These are phyloP conservation scores for Meyerozyma smithsonii DNA, from an alignment of 1,139 yeast genomes.

Conservation along the genomic window DNA sequence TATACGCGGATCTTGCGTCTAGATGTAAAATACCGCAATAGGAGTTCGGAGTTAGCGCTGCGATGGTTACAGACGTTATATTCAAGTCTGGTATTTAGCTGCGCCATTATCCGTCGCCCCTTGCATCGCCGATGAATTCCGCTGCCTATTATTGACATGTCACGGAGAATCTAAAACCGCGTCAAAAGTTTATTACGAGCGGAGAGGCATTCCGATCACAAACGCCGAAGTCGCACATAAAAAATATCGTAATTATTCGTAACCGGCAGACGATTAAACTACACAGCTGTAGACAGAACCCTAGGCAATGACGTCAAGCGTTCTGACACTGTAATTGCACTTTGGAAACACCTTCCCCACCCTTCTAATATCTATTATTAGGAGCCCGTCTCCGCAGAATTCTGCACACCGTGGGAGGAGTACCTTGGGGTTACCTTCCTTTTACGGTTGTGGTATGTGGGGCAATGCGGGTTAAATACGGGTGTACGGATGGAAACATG, in stretches of 20 bases:
- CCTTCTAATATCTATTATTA: not conserved
- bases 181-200: no score
- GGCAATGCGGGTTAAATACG: constrained; percentile 1
- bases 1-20: no score
- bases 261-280: not conserved
- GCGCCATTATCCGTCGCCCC: no score
- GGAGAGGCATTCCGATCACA: not conserved
- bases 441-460: not conserved
- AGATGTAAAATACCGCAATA: no score
- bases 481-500: constrained; percentile 1
- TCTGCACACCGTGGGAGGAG: not conserved
- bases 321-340: not conserved
- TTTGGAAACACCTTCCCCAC: no score
- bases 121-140: no score
- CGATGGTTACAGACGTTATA: no score
- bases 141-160: no score
- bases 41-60: no score
- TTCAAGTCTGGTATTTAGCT: no score
- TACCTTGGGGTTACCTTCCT: not conserved
- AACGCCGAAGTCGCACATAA: not conserved
- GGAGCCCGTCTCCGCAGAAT: not conserved
- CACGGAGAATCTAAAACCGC: no score
- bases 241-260: not conserved
- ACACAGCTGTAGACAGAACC: not conserved
- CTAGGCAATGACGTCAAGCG: not conserved